A percentile compares a stretch with the other conserved stretches of the same genome.
These are phyloP conservation scores for Termitomyces sp. DNA, from an alignment of 1,284 basidiomycete species.

Conservation along the genomic window DNA sequence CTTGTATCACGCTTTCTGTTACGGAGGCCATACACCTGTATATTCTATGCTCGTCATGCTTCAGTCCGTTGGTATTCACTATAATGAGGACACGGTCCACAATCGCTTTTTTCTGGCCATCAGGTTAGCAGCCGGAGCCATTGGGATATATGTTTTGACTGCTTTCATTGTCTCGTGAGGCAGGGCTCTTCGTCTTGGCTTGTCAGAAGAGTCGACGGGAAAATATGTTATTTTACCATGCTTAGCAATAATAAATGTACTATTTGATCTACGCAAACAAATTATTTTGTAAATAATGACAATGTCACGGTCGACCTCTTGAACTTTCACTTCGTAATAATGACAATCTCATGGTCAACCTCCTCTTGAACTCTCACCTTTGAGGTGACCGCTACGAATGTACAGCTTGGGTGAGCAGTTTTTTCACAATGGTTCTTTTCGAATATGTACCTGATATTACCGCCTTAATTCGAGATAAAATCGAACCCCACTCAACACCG, in stretches of 20 bases:
- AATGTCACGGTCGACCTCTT: too few relatives aligned
- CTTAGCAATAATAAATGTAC: too few relatives aligned
- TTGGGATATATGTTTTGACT: background rate
- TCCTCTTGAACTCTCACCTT: too few relatives aligned
- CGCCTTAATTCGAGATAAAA: background rate
- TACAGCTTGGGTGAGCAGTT: background rate
- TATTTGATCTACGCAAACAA: too few relatives aligned
- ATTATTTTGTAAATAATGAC: too few relatives aligned
- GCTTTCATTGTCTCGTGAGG: background rate
- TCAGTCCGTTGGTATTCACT: constrained; percentile 7
- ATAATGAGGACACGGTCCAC: constrained; percentile 3
- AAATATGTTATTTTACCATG: background rate
- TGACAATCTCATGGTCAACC: too few relatives aligned
- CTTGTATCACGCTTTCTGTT: constrained; percentile 5
- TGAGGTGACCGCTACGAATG: too few relatives aligned
- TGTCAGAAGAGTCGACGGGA: background rate
- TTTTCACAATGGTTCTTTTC: too few relatives aligned
- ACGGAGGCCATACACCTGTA: constrained; percentile 10
- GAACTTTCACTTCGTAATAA: too few relatives aligned
- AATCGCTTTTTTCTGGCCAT: constrained; percentile 4
- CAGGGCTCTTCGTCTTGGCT: background rate
- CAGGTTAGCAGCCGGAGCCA: constrained; percentile 1
- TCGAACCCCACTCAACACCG: background rate
- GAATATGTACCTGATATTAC: background rate
- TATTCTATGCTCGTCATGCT: constrained; percentile 8